Evolutionary conservation across 495 filamentous ascomycete species (phyloP).

Genomic region (Penicillium pancosmium): DNA sequence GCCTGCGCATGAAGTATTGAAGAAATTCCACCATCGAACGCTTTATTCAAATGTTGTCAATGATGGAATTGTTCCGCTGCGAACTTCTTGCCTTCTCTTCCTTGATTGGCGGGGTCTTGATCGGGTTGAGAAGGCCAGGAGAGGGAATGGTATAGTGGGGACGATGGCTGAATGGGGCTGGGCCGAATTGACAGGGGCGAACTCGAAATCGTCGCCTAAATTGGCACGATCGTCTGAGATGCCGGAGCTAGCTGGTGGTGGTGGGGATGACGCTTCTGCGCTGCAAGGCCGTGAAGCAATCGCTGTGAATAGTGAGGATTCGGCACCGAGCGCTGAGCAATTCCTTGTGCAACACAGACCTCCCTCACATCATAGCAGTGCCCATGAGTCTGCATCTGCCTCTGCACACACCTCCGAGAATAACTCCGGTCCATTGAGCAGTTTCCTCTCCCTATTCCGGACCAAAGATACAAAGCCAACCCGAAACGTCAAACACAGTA

Average conservation of each 20-base stretch:
- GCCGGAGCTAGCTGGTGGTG: constrained; percentile 30
- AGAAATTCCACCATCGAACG: constrained; percentile 87
- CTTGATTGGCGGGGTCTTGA: constrained; percentile 95
- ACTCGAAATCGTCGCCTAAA: constrained; percentile 58
- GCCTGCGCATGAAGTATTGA: constrained; percentile 83
- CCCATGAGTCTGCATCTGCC: constrained; percentile 6
- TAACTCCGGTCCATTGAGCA: constrained; percentile 50
- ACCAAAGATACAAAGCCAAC: constrained; percentile 30
- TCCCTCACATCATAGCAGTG: constrained; percentile 8
- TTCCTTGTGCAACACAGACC: constrained; percentile 18
- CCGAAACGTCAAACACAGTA: neutral
- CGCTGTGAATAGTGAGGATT: constrained; percentile 1
- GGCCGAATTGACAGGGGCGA: constrained; percentile 89
- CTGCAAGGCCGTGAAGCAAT: constrained; percentile 8
- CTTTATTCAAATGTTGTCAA: constrained; percentile 98
- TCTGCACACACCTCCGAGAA: constrained; percentile 3
- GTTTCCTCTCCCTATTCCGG: constrained; percentile 67
- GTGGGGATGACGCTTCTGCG: constrained; percentile 14
- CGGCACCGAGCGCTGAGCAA: constrained; percentile 26
- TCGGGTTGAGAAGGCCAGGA: constrained; percentile 88
- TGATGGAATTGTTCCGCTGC: constrained; percentile 92
- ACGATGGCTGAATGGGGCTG: constrained; percentile 93
- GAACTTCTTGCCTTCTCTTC: constrained; percentile 95
- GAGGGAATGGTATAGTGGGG: constrained; percentile 89
- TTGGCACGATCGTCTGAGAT: constrained; percentile 30